phyloP scores from a whole-genome alignment of 352 stramenopile genomes.

The Phytophthora quininea region DNA sequence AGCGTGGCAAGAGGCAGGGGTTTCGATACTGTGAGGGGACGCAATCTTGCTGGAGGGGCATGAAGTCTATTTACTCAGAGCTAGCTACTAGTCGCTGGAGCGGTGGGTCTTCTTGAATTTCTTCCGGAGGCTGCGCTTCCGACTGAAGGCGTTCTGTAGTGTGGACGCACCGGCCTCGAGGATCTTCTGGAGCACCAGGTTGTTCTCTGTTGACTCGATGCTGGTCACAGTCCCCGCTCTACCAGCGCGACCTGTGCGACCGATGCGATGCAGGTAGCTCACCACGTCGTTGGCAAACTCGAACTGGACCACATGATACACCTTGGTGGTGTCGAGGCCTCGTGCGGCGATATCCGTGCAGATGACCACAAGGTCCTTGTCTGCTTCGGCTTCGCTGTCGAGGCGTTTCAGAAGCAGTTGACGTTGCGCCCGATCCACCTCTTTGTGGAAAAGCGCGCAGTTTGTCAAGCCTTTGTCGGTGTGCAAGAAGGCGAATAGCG shows the following conservation, averaged over 20 bases:
- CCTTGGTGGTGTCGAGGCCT: slow-evolving; percentile 74
- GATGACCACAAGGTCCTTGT: slow-evolving; percentile 53
- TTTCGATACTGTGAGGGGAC: not conserved
- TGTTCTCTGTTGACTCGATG: slow-evolving; percentile 69
- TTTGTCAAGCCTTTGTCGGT: slow-evolving; percentile 37
- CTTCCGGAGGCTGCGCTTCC: slow-evolving; percentile 82
- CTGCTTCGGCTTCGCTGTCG: slow-evolving; percentile 30
- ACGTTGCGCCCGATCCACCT: slow-evolving; percentile 59
- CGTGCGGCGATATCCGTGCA: slow-evolving; percentile 82
- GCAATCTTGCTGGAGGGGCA: slow-evolving; percentile 2
- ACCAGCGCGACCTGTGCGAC: slow-evolving; percentile 68
- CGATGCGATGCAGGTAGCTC: slow-evolving; percentile 82
- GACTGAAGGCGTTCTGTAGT: slow-evolving; percentile 75
- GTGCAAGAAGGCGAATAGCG: slow-evolving; percentile 58
- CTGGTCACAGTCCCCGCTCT: slow-evolving; percentile 64
- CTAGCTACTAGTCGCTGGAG: slow-evolving; percentile 19
- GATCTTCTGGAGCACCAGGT: slow-evolving; percentile 71
- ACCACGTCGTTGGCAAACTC: slow-evolving; percentile 86
- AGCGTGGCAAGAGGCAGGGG: not conserved
- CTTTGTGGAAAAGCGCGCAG: slow-evolving; percentile 65
- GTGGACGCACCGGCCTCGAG: slow-evolving; percentile 50
- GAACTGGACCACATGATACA: slow-evolving; percentile 79
- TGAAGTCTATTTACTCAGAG: slow-evolving; percentile 1
- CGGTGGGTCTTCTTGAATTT: slow-evolving; percentile 70
- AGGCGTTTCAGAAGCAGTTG: slow-evolving; percentile 51